Evolutionary conservation across 768 basidiomycete species (phyloP).

Genomic region (Pleurotus pulmonarius): DNA sequence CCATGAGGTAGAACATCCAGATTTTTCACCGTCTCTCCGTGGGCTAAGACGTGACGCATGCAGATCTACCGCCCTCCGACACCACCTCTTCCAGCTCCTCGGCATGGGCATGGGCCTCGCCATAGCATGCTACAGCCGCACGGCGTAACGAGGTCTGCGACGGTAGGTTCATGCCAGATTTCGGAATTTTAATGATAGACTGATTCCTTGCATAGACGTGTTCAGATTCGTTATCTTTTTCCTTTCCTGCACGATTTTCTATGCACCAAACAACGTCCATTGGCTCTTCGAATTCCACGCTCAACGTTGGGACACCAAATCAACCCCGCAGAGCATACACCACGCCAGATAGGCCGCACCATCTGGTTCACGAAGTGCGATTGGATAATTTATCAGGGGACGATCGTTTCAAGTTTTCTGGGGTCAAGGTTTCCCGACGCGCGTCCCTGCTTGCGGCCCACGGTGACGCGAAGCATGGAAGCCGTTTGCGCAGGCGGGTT

Average conservation of each 20-base stretch:
- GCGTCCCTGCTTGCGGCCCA: not conserved
- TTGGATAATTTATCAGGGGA: not conserved
- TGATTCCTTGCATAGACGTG: not conserved
- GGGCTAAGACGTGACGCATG: not conserved
- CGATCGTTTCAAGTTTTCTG: not conserved
- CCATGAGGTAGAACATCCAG: not conserved
- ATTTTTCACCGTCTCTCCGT: not conserved
- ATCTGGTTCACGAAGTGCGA: not conserved
- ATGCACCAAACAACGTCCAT: not conserved
- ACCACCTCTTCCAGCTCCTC: constrained; percentile 38
- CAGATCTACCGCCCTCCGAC: constrained; percentile 59
- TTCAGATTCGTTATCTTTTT: not conserved
- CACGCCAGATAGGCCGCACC: not conserved
- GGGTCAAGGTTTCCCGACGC: not conserved
- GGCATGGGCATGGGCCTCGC: not conserved
- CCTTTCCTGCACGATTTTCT: not conserved
- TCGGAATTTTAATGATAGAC: not conserved
- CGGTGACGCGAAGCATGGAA: not conserved
- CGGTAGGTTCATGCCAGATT: not conserved
- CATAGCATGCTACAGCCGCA: not conserved
- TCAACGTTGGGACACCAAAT: not conserved
- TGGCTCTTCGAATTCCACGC: not conserved
- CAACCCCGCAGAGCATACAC: not conserved
- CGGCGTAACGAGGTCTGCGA: not conserved
- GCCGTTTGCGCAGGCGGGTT: not conserved